Base-by-base conservation (phyloP, 2,329 filamentous ascomycete genomes). In the Bipolaris bicolor region DNA sequence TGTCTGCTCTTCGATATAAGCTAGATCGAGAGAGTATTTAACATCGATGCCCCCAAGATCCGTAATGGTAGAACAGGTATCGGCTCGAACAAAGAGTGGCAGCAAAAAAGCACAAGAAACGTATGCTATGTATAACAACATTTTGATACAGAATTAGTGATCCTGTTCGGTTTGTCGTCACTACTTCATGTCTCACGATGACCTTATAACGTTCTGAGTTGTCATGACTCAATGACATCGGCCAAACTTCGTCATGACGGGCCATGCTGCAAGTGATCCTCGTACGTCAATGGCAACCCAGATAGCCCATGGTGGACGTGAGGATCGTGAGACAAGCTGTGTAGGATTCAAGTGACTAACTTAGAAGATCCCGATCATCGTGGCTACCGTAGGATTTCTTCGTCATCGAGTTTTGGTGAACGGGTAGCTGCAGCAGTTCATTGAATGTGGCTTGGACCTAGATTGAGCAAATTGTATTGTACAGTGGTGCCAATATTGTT, bases 1-100 rank as follows among this genome's bases (percentile, higher is more conserved):
- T 3, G 64, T 67, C 52, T 73, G 68, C 43, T 73, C 69, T 53
- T 64, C 57, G 16, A 69, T 67, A 39, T 72, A 71, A 26, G 64
- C 62, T 7, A 61, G 55, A 31, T 66, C 51, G 3, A 68, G 40
- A 9, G 61, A 16, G 15, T 65, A 60, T 13, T 60, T 65, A 11
- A 69, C 58, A n/a, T 66, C 62, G 43, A 69, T 67, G 47, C 66
- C 64, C 7, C 63, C 65, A 2, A 70, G 64, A 16, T 61, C 60
- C 51, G 62, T 61, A 29, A 71, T 56, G 1, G 59, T 63, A 13
- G 58, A 57, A 49, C 68, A 71, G 3, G 66, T 63, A 43, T 69
- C 63, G 13, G 67, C 66, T 7, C 33, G 36, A 5, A 43, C 49
- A 3, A 52, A 44, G 4, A 45, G 24, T 11, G 57, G 50, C 29